Evolutionary conservation across 2,329 filamentous ascomycete species (phyloP).

Genomic region (Cladophialophora bantiana): DNA sequence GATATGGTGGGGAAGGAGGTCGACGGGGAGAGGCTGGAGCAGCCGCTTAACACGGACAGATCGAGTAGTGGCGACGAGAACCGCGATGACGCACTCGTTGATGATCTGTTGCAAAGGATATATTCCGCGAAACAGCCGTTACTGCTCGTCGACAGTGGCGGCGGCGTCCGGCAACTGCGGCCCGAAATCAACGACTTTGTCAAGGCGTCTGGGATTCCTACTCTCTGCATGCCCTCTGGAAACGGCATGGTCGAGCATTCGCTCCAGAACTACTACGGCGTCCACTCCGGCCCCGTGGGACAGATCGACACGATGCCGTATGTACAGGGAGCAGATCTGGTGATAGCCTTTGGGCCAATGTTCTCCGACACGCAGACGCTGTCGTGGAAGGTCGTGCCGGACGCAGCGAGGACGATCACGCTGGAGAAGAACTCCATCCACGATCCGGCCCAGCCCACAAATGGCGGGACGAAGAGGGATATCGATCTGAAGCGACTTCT

Average conservation of each 20-base stretch:
- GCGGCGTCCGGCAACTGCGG: conserved; percentile 76
- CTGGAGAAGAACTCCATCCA: conserved; percentile 76
- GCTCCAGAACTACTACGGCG: conserved; percentile 77
- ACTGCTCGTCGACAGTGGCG: conserved; percentile 82
- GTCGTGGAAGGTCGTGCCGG: conserved; percentile 80
- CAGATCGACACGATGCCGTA: conserved; percentile 57
- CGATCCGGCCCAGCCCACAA: conserved; percentile 63
- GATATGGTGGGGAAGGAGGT: conserved; percentile 55
- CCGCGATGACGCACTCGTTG: conserved; percentile 70
- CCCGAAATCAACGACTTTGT: conserved; percentile 76
- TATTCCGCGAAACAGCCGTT: conserved; percentile 76
- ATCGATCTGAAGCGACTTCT: conserved; percentile 23
- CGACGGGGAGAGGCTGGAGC: conserved; percentile 72
- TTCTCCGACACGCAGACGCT: conserved; percentile 61
- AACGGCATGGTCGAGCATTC: conserved; percentile 83
- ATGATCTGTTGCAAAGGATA: conserved; percentile 76
- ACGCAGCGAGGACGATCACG: conserved; percentile 77
- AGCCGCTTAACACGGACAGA: conserved; percentile 63
- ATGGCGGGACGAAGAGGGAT: conserved; percentile 44
- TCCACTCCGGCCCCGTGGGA: conserved; percentile 82
- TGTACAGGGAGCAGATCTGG: conserved; percentile 50
- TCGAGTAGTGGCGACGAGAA: conserved; percentile 71
- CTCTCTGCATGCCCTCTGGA: conserved; percentile 90
- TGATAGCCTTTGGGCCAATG: conserved; percentile 53
- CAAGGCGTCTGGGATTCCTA: conserved; percentile 75